A percentile compares a stretch with the other conserved stretches of the same genome.
Evolutionary conservation across 75 land plant species (phyloP).

Genomic region (Gnetum montanum): DNA sequence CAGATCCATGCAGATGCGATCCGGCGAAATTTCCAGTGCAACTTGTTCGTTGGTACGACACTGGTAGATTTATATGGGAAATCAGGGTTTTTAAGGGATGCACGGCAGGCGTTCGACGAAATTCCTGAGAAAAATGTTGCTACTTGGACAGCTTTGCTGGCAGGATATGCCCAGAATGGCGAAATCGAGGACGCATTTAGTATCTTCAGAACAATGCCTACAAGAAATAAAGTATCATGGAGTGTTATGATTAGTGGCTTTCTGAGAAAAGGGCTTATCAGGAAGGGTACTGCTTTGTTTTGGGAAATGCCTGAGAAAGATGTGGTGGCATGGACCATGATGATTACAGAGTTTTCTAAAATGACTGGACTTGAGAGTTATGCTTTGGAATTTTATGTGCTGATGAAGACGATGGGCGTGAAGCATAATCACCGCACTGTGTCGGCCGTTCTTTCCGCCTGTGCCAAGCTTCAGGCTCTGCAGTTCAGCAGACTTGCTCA

Average conservation of each 20-base stretch:
- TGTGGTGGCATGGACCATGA: background rate
- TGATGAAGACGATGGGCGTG: background rate
- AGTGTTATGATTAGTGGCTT: background rate
- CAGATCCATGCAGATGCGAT: background rate
- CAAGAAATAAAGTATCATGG: background rate
- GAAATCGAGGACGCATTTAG: background rate
- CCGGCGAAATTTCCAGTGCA: background rate
- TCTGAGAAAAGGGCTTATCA: background rate
- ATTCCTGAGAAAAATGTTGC: background rate
- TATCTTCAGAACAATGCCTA: background rate
- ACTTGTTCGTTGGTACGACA: background rate
- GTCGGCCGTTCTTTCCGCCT: slow-evolving; percentile 8
- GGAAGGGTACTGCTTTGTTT: background rate
- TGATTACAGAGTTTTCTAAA: background rate
- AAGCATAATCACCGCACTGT: background rate
- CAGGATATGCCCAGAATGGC: background rate
- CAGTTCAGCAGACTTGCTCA: slow-evolving; percentile 43
- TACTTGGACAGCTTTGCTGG: background rate
- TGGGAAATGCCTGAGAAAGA: background rate
- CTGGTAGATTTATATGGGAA: background rate
- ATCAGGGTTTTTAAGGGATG: background rate
- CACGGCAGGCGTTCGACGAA: background rate
- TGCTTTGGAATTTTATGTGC: background rate
- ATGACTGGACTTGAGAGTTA: background rate
- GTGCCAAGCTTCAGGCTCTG: slow-evolving; percentile 28